A percentile compares a stretch with the other conserved stretches of the same genome.
These are phyloP conservation scores for Gymnopilus dilepis DNA, from an alignment of 768 basidiomycete genomes.

Conservation along the genomic window DNA sequence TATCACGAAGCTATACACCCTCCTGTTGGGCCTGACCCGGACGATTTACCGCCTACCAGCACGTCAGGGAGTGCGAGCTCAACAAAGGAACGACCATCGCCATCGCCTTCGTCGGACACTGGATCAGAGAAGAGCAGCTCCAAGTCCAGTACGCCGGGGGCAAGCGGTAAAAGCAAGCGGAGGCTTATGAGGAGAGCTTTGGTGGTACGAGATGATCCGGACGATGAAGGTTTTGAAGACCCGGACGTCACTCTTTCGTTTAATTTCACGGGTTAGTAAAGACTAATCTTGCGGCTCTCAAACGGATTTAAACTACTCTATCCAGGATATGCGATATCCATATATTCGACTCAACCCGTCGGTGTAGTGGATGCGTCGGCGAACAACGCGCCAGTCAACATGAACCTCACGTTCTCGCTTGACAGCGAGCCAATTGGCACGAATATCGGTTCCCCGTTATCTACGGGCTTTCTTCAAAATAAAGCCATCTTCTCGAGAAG, in stretches of 20 bases:
- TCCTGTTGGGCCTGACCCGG: conserved; percentile 18
- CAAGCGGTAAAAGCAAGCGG: conserved; percentile 8
- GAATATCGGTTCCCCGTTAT: conserved; percentile 31
- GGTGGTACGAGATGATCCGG: conserved; percentile 29
- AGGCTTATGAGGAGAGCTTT: neutral
- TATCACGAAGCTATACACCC: conserved; percentile 43
- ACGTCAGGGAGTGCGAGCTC: neutral
- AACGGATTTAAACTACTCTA: conserved; percentile 2
- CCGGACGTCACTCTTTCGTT: conserved; percentile 41
- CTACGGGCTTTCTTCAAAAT: conserved; percentile 36
- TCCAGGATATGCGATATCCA: conserved; percentile 54
- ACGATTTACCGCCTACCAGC: conserved; percentile 17
- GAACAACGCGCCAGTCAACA: conserved; percentile 39
- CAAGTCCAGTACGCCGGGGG: conserved; percentile 1
- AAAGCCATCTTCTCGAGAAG: conserved; percentile 43
- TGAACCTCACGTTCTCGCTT: conserved; percentile 50
- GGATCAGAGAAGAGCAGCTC: conserved; percentile 7
- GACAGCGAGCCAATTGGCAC: conserved; percentile 39
- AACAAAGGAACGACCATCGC: neutral
- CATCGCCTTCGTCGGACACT: neutral
- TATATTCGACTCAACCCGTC: conserved; percentile 47
- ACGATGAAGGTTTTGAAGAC: conserved; percentile 36
- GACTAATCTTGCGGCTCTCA: neutral
- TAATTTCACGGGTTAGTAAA: conserved; percentile 47
- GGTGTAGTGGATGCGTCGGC: conserved; percentile 16